These are phyloP conservation scores for Aspergillus mulundensis DNA, from an alignment of 495 filamentous ascomycete species.

Conservation along the genomic window DNA sequence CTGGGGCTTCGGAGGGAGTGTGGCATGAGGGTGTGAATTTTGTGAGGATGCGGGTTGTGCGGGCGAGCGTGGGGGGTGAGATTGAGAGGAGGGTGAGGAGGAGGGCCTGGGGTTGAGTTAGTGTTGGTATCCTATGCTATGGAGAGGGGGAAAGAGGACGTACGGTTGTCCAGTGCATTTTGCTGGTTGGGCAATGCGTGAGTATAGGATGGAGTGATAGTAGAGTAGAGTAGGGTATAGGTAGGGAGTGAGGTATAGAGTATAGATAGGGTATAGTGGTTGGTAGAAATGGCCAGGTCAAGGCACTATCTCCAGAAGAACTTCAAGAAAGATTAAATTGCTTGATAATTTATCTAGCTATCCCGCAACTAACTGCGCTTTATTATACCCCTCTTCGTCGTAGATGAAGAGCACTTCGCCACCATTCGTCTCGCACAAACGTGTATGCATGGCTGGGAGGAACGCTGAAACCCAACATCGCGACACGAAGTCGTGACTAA, in stretches of 20 bases:
- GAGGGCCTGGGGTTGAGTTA: constrained; percentile 2
- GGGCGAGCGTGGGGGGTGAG: constrained; percentile 20
- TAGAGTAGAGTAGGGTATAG: background rate
- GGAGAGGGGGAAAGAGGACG: background rate
- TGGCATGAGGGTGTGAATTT: constrained; percentile 39
- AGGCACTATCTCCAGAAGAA: background rate
- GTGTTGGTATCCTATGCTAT: background rate
- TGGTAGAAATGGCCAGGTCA: background rate
- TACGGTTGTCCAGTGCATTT: constrained; percentile 18
- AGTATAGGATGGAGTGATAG: background rate
- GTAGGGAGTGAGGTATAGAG: background rate
- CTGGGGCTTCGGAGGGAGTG: constrained; percentile 9
- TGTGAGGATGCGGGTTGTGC: constrained; percentile 30
- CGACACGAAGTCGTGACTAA: background rate
- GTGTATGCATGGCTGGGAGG: constrained; percentile 5
- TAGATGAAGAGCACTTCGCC: background rate
- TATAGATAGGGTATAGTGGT: background rate
- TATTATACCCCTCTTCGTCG: background rate
- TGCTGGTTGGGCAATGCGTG: too few relatives aligned
- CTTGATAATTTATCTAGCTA: background rate
- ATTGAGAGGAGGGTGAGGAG: constrained; percentile 22
- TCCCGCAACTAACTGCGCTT: background rate
- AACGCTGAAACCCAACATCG: background rate
- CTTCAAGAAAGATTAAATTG: background rate
- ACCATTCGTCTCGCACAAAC: background rate